Percentiles rank a stretch among this genome's conserved stretches.
phyloP scores from a whole-genome alignment of 192 early-diverging fungal genomes.

The Mortierella hygrophila region DNA sequence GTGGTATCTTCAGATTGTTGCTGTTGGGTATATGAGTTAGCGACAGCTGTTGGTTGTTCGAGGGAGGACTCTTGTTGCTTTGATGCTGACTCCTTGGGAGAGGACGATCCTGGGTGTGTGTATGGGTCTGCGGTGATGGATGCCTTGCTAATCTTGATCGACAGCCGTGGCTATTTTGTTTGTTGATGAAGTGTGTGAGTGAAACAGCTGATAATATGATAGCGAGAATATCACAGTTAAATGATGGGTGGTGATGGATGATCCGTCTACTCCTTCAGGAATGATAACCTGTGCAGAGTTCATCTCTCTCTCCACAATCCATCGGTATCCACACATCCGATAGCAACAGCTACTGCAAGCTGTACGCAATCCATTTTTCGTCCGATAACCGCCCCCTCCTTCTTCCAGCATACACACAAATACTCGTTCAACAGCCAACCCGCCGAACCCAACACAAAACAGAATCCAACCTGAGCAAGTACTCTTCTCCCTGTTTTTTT shows the following conservation, averaged over 20 bases:
- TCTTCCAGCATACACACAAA: neutral
- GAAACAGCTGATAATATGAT: neutral
- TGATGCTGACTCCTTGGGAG: neutral
- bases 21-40: neutral
- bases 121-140: conserved; percentile 33
- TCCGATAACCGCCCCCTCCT: too few species aligned
- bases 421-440: neutral
- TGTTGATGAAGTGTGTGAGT: neutral
- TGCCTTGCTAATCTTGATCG: conserved; percentile 49
- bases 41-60: neutral
- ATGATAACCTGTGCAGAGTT: too few species aligned
- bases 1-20: neutral
- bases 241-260: too few species aligned
- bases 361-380: too few species aligned
- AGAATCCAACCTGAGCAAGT: neutral
- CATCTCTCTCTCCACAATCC: too few species aligned
- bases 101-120: conserved; percentile 2
- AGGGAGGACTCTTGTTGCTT: conserved; percentile 6
- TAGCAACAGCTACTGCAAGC: too few species aligned
- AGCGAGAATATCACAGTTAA: neutral
- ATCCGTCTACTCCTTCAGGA: too few species aligned
- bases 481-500: neutral
- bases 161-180: conserved; percentile 32
- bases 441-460: neutral
- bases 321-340: too few species aligned